A percentile compares a stretch with the other conserved stretches of the same genome.
phyloP scores from a whole-genome alignment of 2,329 filamentous ascomycete genomes.

The Aureobasidium musti region DNA sequence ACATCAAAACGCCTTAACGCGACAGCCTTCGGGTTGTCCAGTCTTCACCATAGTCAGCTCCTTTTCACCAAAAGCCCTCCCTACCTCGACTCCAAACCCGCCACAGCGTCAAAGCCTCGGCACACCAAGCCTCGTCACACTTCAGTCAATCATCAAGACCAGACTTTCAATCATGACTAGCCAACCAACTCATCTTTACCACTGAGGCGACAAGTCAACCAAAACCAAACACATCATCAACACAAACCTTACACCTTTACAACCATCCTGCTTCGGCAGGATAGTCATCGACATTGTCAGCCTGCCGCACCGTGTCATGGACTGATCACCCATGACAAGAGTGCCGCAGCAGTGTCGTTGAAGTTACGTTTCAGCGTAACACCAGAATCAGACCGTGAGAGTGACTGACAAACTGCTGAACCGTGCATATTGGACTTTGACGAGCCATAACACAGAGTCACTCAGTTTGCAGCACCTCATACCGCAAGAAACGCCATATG shows the following conservation, averaged over 20 bases:
- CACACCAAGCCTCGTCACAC: slow-evolving; percentile 6
- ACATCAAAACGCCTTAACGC: background rate
- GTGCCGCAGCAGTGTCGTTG: background rate
- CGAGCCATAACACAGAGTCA: slow-evolving; percentile 11
- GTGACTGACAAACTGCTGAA: background rate
- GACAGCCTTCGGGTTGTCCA: background rate
- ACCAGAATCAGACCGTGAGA: slow-evolving; percentile 1
- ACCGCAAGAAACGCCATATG: slow-evolving; percentile 12
- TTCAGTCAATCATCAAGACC: slow-evolving; percentile 6
- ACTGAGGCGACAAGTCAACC: background rate
- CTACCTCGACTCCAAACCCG: background rate
- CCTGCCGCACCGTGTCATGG: background rate
- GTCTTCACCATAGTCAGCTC: slow-evolving; percentile 9
- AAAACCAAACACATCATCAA: background rate
- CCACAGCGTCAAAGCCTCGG: slow-evolving; percentile 14
- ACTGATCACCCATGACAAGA: background rate
- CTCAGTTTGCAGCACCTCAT: background rate
- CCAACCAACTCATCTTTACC: background rate
- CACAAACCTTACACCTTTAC: background rate
- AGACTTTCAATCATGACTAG: slow-evolving; percentile 2
- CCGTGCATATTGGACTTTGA: background rate
- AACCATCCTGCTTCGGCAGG: background rate
- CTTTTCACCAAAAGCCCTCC: background rate
- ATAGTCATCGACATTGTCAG: background rate
- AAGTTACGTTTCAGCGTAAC: background rate